These are phyloP conservation scores for Puccinia horiana DNA, from an alignment of 1,284 basidiomycete species.

Conservation along the genomic window DNA sequence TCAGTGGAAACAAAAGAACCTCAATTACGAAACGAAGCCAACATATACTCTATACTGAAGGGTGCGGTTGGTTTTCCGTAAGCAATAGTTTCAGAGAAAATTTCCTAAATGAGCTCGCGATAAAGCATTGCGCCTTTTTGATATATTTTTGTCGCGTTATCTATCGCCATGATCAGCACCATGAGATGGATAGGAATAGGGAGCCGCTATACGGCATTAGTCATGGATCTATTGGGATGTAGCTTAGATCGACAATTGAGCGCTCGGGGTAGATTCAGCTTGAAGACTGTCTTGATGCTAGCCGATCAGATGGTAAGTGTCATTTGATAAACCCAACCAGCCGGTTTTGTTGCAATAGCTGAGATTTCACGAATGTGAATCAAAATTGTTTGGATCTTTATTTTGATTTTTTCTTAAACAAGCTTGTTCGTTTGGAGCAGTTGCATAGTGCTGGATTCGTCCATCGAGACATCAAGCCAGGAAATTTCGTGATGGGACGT, in stretches of 20 bases:
- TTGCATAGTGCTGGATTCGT: slow-evolving; percentile 60
- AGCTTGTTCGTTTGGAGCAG: slow-evolving; percentile 54
- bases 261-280: slow-evolving; percentile 59
- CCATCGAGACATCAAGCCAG: slow-evolving; percentile 59
- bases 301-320: slow-evolving; percentile 59
- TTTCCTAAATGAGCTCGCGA: background rate
- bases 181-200: slow-evolving; percentile 59
- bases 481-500: slow-evolving; percentile 59
- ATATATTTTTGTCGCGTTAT: slow-evolving; percentile 51
- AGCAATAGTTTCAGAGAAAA: background rate
- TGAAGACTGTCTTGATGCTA: slow-evolving; percentile 59
- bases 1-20: slow-evolving; percentile 59
- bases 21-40: slow-evolving; percentile 59
- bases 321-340: background rate
- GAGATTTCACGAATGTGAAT: no score
- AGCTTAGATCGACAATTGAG: slow-evolving; percentile 59
- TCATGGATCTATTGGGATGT: slow-evolving; percentile 59
- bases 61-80: slow-evolving; percentile 58
- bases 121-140: no score
- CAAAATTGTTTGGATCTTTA: background rate
- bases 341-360: background rate
- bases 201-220: slow-evolving; percentile 60
- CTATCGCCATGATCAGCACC: slow-evolving; percentile 56
- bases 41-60: slow-evolving; percentile 59
- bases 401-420: slow-evolving; percentile 6